A percentile compares a stretch with the other conserved stretches of the same genome.
Evolutionary conservation across 331 rosid species (phyloP).

Genomic region (Rhamnella rubrinervis): DNA sequence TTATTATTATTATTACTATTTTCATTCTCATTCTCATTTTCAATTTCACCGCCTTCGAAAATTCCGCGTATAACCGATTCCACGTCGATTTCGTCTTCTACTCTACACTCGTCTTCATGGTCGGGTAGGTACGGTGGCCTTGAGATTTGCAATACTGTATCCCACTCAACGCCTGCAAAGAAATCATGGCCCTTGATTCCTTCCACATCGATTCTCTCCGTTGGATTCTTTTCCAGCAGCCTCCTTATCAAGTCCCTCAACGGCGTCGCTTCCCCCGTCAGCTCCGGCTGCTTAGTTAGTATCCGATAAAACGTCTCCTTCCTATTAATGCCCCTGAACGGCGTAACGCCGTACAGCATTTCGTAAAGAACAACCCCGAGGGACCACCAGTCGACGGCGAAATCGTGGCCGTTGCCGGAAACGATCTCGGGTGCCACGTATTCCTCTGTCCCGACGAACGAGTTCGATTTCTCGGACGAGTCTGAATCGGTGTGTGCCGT

Average conservation of each 20-base stretch:
- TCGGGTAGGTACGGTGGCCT: slow-evolving; percentile 79
- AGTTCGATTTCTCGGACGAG: slow-evolving; percentile 66
- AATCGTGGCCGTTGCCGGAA: slow-evolving; percentile 68
- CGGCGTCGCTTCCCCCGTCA: slow-evolving; percentile 72
- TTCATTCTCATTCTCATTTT: not conserved
- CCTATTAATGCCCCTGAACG: slow-evolving; percentile 62
- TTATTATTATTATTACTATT: not conserved
- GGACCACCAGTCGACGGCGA: slow-evolving; percentile 95
- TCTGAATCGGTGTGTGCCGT: slow-evolving; percentile 22
- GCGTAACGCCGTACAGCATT: slow-evolving; percentile 87
- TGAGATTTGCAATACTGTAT: slow-evolving; percentile 40
- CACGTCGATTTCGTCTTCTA: slow-evolving; percentile 39
- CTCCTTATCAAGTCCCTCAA: slow-evolving; percentile 63
- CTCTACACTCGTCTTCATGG: slow-evolving; percentile 24
- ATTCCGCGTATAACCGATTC: slow-evolving; percentile 57
- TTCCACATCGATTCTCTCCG: slow-evolving; percentile 46
- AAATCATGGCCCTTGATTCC: slow-evolving; percentile 79
- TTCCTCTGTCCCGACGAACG: slow-evolving; percentile 96
- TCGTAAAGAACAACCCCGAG: slow-evolving; percentile 75
- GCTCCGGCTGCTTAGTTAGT: slow-evolving; percentile 50
- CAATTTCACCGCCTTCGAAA: slow-evolving; percentile 33
- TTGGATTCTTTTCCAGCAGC: slow-evolving; percentile 70
- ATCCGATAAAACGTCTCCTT: slow-evolving; percentile 77
- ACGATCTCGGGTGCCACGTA: slow-evolving; percentile 91
- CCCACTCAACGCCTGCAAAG: slow-evolving; percentile 70